Conservation (phyloP, 768 basidiomycete genomes). For the Leccinum fibrillosum region DNA sequence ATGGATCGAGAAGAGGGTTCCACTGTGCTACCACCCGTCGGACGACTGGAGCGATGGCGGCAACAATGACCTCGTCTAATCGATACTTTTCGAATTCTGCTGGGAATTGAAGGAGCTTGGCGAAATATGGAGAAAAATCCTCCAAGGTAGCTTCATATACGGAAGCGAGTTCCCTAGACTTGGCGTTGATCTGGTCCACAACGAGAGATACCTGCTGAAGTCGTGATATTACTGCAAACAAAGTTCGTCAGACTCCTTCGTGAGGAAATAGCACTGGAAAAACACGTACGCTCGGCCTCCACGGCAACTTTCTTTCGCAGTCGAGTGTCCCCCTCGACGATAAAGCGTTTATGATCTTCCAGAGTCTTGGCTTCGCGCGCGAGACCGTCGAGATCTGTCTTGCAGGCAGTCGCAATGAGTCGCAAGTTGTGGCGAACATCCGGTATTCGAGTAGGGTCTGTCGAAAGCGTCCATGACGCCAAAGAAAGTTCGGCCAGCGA, state of each 20-base stretch:
- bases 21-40: conserved; percentile 72
- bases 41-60: conserved; percentile 80
- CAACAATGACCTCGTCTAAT: conserved; percentile 91
- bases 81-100: conserved; percentile 74
- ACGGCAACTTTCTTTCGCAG: conserved; percentile 67
- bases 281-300: conserved; percentile 68
- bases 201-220: conserved; percentile 76
- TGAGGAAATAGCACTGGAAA: neutral
- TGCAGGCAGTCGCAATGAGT: conserved; percentile 79
- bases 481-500: conserved; percentile 71
- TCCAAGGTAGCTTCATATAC: conserved; percentile 72
- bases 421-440: conserved; percentile 96
- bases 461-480: conserved; percentile 82
- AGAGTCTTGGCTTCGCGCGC: conserved; percentile 87
- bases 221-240: conserved; percentile 63
- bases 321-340: conserved; percentile 65
- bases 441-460: conserved; percentile 85
- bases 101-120: conserved; percentile 68
- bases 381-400: conserved; percentile 81
- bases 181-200: conserved; percentile 63
- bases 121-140: conserved; percentile 68
- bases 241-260: conserved; percentile 4
- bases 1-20: conserved; percentile 81
- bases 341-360: conserved; percentile 72
- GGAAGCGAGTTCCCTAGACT: conserved; percentile 61